Evolutionary conservation across 306 rosid genomes (phyloP).

Genomic region (Cucurbita argyrosperma): DNA sequence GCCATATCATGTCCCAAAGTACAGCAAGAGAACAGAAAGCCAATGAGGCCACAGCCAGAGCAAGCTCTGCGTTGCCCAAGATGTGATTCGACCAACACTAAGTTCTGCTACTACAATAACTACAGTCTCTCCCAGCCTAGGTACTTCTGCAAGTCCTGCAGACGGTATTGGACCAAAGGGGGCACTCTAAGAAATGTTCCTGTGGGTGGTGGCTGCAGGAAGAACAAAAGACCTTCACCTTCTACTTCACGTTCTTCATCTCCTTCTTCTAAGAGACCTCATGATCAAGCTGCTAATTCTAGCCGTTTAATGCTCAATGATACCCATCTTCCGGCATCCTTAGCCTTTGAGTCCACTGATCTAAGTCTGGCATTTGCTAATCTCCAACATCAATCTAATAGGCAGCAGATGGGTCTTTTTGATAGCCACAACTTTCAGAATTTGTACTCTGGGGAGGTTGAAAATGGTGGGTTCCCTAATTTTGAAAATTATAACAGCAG

Average conservation of each 20-base stretch:
- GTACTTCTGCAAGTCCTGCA: constrained; percentile 89
- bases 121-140: constrained; percentile 91
- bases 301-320: constrained; percentile 17
- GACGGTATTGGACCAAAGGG: constrained; percentile 98
- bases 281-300: constrained; percentile 44
- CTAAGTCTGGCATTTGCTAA: constrained; percentile 70
- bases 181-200: constrained; percentile 95
- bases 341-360: constrained; percentile 53
- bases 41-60: constrained; percentile 13
- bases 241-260: constrained; percentile 33
- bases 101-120: constrained; percentile 96
- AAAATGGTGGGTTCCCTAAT: constrained; percentile 27
- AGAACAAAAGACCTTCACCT: constrained; percentile 47
- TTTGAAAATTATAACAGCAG: constrained; percentile 39
- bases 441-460: constrained; percentile 47
- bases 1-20: constrained; percentile 31
- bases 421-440: constrained; percentile 27
- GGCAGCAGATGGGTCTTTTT: constrained; percentile 36
- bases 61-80: constrained; percentile 83
- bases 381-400: constrained; percentile 56
- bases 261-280: constrained; percentile 36
- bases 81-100: constrained; percentile 87
- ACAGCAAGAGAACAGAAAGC: constrained; percentile 23
- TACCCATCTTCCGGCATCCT: constrained; percentile 18
- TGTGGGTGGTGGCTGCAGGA: constrained; percentile 96